A percentile compares a stretch with the other conserved stretches of the same genome.
These are phyloP conservation scores for Gnetum montanum DNA, from an alignment of 75 land plant species.

Conservation along the genomic window DNA sequence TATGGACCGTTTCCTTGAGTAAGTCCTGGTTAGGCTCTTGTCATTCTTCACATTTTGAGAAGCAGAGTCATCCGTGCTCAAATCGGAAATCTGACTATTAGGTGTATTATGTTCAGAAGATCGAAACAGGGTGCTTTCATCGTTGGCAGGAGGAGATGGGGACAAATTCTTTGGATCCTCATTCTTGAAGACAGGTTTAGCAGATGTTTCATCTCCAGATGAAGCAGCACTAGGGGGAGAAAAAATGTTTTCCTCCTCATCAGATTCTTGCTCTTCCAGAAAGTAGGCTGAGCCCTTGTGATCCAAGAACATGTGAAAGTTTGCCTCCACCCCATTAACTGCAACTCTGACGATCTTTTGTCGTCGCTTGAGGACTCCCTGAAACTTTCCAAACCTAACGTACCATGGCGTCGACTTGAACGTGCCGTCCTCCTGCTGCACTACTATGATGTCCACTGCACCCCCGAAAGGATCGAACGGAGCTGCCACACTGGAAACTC, in stretches of 20 bases:
- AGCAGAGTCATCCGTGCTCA: background rate
- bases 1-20: slow-evolving; percentile 17
- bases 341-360: slow-evolving; percentile 64
- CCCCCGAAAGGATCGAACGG: slow-evolving; percentile 99
- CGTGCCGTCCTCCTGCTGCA: slow-evolving; percentile 84
- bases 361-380: slow-evolving; percentile 72
- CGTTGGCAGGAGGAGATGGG: background rate
- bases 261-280: slow-evolving; percentile 48
- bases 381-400: slow-evolving; percentile 91
- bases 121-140: background rate
- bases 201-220: slow-evolving; percentile 50
- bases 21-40: slow-evolving; percentile 18
- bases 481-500: slow-evolving; percentile 77
- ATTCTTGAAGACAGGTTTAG: slow-evolving; percentile 9
- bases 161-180: slow-evolving; percentile 2
- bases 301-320: slow-evolving; percentile 81
- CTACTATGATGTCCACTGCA: slow-evolving; percentile 90
- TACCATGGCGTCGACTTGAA: slow-evolving; percentile 96
- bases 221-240: slow-evolving; percentile 28
- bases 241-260: slow-evolving; percentile 17
- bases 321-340: slow-evolving; percentile 64
- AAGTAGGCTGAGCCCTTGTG: slow-evolving; percentile 91
- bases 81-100: background rate
- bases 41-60: slow-evolving; percentile 14
- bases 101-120: too few relatives aligned